phyloP scores from a whole-genome alignment of 345 rosid genomes.

The Draba incana region DNA sequence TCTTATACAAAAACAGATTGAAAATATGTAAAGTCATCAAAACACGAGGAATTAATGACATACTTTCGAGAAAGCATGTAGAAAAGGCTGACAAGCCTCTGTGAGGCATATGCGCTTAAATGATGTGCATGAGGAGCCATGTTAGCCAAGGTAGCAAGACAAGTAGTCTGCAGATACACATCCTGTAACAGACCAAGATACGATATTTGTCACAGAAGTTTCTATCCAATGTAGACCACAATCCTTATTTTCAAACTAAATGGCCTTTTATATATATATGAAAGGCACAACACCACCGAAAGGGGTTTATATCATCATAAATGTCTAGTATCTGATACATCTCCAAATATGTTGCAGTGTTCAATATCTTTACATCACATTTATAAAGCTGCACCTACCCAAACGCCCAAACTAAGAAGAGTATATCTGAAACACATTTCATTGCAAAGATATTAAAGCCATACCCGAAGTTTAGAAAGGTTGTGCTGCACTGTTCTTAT shows the following conservation, averaged over 20 bases:
- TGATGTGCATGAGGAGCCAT: slow-evolving; percentile 98
- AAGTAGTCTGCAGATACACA: slow-evolving; percentile 96
- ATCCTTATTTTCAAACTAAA: slow-evolving; percentile 17
- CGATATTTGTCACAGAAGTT: slow-evolving; percentile 16
- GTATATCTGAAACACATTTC: slow-evolving; percentile 8
- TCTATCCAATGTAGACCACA: background rate
- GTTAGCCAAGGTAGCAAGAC: slow-evolving; percentile 96
- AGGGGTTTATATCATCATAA: background rate
- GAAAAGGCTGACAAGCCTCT: slow-evolving; percentile 96
- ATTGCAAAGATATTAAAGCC: slow-evolving; percentile 32
- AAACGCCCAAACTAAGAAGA: slow-evolving; percentile 19
- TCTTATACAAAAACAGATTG: slow-evolving; percentile 2
- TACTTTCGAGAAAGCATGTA: slow-evolving; percentile 98
- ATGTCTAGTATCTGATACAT: slow-evolving; percentile 15
- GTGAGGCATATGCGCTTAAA: slow-evolving; percentile 96
- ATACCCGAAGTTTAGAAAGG: slow-evolving; percentile 96
- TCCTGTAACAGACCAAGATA: slow-evolving; percentile 57
- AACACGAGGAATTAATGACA: slow-evolving; percentile 19
- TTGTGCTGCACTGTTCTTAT: slow-evolving; percentile 97
- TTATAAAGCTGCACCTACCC: slow-evolving; percentile 23
- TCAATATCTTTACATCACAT: slow-evolving; percentile 1
- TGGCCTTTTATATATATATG: background rate
- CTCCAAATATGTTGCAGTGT: slow-evolving; percentile 6
- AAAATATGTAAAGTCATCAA: background rate
- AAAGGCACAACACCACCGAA: slow-evolving; percentile 6